phyloP scores from a whole-genome alignment of 306 rosid genomes.

The Cucurbita ficifolia region DNA sequence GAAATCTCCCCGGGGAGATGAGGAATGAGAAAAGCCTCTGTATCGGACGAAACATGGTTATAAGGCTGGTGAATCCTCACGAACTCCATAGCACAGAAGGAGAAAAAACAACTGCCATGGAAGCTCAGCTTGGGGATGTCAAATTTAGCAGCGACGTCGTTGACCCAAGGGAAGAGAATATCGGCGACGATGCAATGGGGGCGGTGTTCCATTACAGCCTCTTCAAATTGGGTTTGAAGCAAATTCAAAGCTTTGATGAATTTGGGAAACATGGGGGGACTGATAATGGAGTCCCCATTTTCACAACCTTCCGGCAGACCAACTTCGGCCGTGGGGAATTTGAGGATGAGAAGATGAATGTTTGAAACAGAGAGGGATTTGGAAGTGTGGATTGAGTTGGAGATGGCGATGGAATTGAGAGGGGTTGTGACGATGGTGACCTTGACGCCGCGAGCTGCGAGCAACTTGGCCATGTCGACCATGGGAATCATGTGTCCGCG shows the following conservation, averaged over 20 bases:
- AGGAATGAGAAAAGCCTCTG: slow-evolving; percentile 29
- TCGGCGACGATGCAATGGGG: slow-evolving; percentile 39
- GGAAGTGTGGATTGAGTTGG: background rate
- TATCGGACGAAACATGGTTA: slow-evolving; percentile 19
- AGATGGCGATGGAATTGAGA: background rate
- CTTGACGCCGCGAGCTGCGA: background rate
- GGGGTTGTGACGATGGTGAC: background rate
- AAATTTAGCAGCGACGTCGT: slow-evolving; percentile 30
- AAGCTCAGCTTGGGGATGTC: slow-evolving; percentile 45
- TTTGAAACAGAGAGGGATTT: background rate
- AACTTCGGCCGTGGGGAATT: slow-evolving; percentile 18
- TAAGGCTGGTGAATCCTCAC: slow-evolving; percentile 23
- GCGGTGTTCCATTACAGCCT: slow-evolving; percentile 12
- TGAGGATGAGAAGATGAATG: background rate
- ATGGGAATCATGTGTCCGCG: background rate
- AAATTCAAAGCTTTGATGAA: slow-evolving; percentile 18
- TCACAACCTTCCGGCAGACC: slow-evolving; percentile 46
- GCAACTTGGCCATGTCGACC: background rate
- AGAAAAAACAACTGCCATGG: slow-evolving; percentile 30
- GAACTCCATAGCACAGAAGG: slow-evolving; percentile 16
- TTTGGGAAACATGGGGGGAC: background rate
- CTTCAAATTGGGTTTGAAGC: slow-evolving; percentile 21
- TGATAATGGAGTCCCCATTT: slow-evolving; percentile 2
- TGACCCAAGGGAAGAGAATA: slow-evolving; percentile 28
- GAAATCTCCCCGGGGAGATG: slow-evolving; percentile 28